Percentiles rank a stretch among this genome's conserved stretches.
Conservation (phyloP, 139 green algal genomes). For the Chlorella sp. region DNA sequence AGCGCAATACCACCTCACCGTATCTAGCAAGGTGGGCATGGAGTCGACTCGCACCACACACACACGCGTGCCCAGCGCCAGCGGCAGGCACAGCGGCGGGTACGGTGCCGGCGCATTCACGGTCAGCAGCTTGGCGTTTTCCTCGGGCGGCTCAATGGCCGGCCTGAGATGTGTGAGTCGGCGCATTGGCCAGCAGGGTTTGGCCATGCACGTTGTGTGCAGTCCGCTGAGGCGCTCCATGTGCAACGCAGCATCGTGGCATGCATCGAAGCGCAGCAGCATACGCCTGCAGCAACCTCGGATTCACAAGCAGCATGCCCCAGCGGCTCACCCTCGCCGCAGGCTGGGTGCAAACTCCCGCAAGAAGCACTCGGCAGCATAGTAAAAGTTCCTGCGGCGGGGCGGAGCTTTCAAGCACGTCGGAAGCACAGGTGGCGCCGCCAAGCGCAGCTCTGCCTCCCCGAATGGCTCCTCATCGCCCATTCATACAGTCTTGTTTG, state of each 20-base stretch:
- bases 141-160: not conserved
- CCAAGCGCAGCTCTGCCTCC: too few species aligned
- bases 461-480: too few species aligned
- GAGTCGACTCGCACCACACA: conserved; percentile 21
- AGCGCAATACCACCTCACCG: not conserved
- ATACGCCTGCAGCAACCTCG: too few species aligned
- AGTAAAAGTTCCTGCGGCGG: conserved; percentile 12
- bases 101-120: not conserved
- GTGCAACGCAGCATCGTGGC: too few species aligned
- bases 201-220: not conserved
- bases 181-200: not conserved
- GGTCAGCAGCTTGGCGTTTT: not conserved
- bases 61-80: conserved; percentile 18
- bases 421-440: too few species aligned
- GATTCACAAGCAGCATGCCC: too few species aligned
- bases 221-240: not conserved
- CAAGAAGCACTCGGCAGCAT: conserved; percentile 36
- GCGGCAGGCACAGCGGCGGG: conserved; percentile 13
- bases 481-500: too few species aligned
- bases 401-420: too few species aligned
- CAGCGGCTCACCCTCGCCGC: not conserved
- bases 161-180: not conserved
- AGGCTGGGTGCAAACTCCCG: not conserved
- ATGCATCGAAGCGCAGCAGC: too few species aligned
- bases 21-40: not conserved